Conservation (phyloP, 1,139 yeast genomes). For the Yamadazyma blattariae region DNA sequence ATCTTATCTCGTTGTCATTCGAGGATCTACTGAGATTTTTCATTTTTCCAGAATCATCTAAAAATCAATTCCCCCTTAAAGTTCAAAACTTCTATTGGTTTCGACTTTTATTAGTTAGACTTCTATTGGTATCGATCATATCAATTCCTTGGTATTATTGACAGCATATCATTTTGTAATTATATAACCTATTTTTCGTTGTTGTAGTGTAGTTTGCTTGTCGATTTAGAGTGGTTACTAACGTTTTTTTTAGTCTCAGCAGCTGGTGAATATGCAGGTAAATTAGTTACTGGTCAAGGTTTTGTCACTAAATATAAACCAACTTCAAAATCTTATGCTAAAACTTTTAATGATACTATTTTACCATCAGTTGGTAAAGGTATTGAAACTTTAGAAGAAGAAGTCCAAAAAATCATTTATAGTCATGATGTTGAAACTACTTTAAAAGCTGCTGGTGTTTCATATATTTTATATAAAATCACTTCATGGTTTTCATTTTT, state of each 20-base stretch:
- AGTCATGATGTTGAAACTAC: slow-evolving; percentile 69
- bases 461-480: slow-evolving; percentile 66
- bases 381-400: slow-evolving; percentile 42
- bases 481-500: slow-evolving; percentile 77
- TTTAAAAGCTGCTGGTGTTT: slow-evolving; percentile 65
- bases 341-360: slow-evolving; percentile 36
- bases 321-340: slow-evolving; percentile 33
- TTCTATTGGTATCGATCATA: too few species aligned
- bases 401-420: slow-evolving; percentile 58
- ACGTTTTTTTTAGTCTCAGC: slow-evolving; percentile 48
- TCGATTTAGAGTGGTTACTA: not conserved
- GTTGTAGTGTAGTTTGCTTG: not conserved
- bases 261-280: slow-evolving; percentile 67
- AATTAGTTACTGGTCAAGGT: slow-evolving; percentile 66
- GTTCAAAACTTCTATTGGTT: too few species aligned
- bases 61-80: too few species aligned
- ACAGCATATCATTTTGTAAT: too few species aligned
- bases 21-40: too few species aligned
- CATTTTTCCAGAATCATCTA: too few species aligned
- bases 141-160: too few species aligned
- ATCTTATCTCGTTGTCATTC: too few species aligned
- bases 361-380: slow-evolving; percentile 45
- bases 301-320: slow-evolving; percentile 68
- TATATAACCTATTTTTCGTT: not conserved
- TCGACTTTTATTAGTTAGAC: too few species aligned